Percentiles rank a stretch among this genome's conserved stretches.
phyloP scores from a whole-genome alignment of 305 asterid species.

The Fraxinus nigra region DNA sequence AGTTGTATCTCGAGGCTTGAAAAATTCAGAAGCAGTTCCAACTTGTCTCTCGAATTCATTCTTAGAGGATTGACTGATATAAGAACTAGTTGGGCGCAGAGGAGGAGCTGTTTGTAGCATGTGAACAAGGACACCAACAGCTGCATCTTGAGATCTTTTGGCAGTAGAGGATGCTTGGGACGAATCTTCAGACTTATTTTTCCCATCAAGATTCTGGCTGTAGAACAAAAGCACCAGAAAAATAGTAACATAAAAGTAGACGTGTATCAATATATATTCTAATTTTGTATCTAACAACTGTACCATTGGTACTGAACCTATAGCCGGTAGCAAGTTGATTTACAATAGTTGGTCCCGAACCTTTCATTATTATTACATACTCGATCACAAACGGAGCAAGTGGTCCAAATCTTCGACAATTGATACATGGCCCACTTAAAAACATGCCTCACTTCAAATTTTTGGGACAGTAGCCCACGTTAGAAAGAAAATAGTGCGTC shows the following conservation, averaged over 20 bases:
- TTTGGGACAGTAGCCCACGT: not conserved
- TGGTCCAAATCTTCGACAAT: not conserved
- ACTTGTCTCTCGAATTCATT: constrained; percentile 40
- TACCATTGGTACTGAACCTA: not conserved
- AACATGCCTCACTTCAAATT: not conserved
- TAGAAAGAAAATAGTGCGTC: not conserved
- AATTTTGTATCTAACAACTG: not conserved
- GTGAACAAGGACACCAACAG: constrained; percentile 86
- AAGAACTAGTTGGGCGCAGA: constrained; percentile 59
- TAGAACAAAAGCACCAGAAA: constrained; percentile 8
- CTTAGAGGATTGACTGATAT: constrained; percentile 37
- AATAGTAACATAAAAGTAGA: not conserved
- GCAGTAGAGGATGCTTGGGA: constrained; percentile 45
- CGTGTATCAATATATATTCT: not conserved
- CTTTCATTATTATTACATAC: not conserved
- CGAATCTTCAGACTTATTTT: constrained; percentile 53
- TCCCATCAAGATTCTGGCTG: constrained; percentile 54
- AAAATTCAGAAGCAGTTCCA: constrained; percentile 56
- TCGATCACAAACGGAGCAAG: not conserved
- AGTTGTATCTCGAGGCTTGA: constrained; percentile 61
- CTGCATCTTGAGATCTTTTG: constrained; percentile 84
- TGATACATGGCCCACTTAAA: not conserved
- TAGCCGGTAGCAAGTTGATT: not conserved
- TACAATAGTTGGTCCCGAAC: not conserved
- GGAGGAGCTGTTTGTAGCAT: constrained; percentile 93